Evolutionary conservation across 2,329 filamentous ascomycete species (phyloP).

Genomic region (Epichloe aotearoae): DNA sequence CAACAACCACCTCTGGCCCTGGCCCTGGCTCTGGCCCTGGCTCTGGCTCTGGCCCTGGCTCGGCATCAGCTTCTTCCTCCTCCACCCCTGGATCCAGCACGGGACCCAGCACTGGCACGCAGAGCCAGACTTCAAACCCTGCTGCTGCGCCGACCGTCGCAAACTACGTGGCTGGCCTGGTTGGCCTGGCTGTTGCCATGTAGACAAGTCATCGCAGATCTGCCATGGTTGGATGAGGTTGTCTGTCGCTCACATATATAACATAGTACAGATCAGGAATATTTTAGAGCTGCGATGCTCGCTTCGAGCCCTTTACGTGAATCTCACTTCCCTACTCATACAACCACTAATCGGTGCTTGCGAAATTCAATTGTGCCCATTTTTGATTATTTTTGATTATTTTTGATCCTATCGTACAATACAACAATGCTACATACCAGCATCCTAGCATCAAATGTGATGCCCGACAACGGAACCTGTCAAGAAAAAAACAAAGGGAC

Average conservation of each 20-base stretch:
- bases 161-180: conserved; percentile 9
- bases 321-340: background rate
- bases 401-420: conserved; percentile 8
- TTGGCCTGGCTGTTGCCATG: conserved; percentile 10
- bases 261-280: background rate
- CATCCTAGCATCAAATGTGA: conserved; percentile 9
- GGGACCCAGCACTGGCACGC: background rate
- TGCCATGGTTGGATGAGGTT: background rate
- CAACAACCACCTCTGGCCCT: background rate
- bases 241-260: background rate
- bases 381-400: background rate
- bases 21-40: too few species aligned
- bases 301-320: background rate
- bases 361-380: background rate
- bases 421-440: conserved; percentile 8
- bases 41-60: background rate
- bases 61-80: background rate
- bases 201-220: background rate
- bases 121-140: conserved; percentile 10
- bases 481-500: conserved; percentile 4
- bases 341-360: background rate
- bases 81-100: background rate
- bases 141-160: conserved; percentile 11
- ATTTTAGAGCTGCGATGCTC: background rate
- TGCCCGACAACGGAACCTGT: background rate